phyloP scores from a whole-genome alignment of 257 asterid genomes.

The Solanum arcanum region DNA sequence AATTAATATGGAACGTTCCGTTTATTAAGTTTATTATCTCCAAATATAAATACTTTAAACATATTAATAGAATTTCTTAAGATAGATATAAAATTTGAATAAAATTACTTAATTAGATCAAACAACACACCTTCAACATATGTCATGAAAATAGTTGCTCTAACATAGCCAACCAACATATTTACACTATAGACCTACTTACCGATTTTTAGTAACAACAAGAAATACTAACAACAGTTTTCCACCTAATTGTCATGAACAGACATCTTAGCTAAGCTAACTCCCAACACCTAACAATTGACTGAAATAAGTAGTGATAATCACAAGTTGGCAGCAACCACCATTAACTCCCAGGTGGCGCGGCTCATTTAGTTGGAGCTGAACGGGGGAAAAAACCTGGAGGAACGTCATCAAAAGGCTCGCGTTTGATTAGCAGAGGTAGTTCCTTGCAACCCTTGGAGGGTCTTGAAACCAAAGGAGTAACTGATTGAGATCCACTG shows the following conservation, averaged over 20 bases:
- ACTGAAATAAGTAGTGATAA: not conserved
- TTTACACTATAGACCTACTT: not conserved
- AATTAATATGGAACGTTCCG: not conserved
- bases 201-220: not conserved
- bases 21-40: not conserved
- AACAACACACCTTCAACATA: not conserved
- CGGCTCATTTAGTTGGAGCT: not conserved
- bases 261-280: not conserved
- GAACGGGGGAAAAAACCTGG: conserved; percentile 12
- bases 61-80: not conserved
- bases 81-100: not conserved
- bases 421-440: not conserved
- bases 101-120: not conserved
- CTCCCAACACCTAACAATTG: not conserved
- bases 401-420: conserved; percentile 6
- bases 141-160: not conserved
- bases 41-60: not conserved
- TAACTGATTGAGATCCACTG: not conserved
- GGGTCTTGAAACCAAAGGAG: not conserved
- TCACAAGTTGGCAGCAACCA: not conserved
- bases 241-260: not conserved
- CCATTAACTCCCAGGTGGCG: not conserved
- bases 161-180: not conserved
- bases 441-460: not conserved
- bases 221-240: not conserved